Evolutionary conservation across 208 protist species (phyloP).

Genomic region (Crithidia sp.): DNA sequence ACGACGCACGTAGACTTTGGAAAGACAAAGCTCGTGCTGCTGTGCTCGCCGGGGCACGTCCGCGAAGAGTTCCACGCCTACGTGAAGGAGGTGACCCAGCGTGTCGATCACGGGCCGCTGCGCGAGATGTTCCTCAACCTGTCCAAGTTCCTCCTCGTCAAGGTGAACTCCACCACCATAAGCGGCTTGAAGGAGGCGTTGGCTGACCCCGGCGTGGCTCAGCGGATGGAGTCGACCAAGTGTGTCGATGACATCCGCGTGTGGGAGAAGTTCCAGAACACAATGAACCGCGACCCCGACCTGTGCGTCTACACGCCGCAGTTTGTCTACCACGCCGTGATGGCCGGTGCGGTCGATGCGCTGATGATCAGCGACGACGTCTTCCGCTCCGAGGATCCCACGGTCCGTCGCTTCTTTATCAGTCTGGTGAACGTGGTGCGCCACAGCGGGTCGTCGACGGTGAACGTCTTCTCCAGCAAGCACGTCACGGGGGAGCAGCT

Average conservation of each 20-base stretch:
- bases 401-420: slow-evolving; percentile 91
- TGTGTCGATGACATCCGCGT: slow-evolving; percentile 90
- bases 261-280: slow-evolving; percentile 95
- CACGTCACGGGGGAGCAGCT: slow-evolving; percentile 97
- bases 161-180: slow-evolving; percentile 89
- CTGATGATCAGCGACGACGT: slow-evolving; percentile 94
- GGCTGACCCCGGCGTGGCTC: slow-evolving; percentile 74
- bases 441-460: slow-evolving; percentile 67
- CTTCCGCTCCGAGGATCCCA: slow-evolving; percentile 89
- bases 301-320: slow-evolving; percentile 94
- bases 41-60: slow-evolving; percentile 95
- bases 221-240: slow-evolving; percentile 87
- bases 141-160: slow-evolving; percentile 92
- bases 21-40: slow-evolving; percentile 94
- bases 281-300: slow-evolving; percentile 88
- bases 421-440: slow-evolving; percentile 90
- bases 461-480: slow-evolving; percentile 94
- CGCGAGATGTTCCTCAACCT: slow-evolving; percentile 83
- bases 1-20: slow-evolving; percentile 92
- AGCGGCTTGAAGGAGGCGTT: slow-evolving; percentile 90
- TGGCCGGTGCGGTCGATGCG: slow-evolving; percentile 77
- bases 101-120: slow-evolving; percentile 61
- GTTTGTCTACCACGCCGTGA: slow-evolving; percentile 83
- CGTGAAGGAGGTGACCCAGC: slow-evolving; percentile 45
- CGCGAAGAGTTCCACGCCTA: slow-evolving; percentile 88